Percentiles rank a stretch among this genome's conserved stretches.
These are phyloP conservation scores for Solanum stenotomum DNA, from an alignment of 257 asterid species.

Conservation along the genomic window DNA sequence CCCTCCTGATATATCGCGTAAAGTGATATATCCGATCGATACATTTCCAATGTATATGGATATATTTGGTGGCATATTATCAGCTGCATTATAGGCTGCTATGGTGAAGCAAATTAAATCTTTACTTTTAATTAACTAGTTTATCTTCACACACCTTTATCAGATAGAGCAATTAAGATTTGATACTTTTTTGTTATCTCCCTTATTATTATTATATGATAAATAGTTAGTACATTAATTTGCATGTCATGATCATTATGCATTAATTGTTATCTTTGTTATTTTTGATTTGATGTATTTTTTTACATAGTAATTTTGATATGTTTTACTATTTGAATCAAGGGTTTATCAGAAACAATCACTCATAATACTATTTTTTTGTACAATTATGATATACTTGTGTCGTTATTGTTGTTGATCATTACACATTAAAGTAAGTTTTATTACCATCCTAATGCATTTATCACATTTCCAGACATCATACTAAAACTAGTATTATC, in stretches of 20 bases:
- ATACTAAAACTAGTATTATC: background rate
- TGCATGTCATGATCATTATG: background rate
- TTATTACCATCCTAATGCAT: background rate
- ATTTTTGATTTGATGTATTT: background rate
- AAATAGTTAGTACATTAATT: background rate
- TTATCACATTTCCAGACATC: background rate
- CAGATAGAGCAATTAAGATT: background rate
- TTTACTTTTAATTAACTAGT: background rate
- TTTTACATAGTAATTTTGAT: too few relatives aligned
- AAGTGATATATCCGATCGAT: rapidly evolving
- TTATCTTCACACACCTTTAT: background rate
- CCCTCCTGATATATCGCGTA: rapidly evolving
- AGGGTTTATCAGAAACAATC: too few relatives aligned
- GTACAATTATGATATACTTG: too few relatives aligned
- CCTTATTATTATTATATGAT: background rate
- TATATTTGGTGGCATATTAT: background rate
- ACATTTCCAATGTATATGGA: too few relatives aligned
- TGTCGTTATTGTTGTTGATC: background rate
- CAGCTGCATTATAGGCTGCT: background rate
- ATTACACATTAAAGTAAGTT: background rate
- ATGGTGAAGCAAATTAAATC: background rate
- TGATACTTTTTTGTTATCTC: background rate
- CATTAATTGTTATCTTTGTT: background rate
- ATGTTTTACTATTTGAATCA: background rate
- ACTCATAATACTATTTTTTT: too few relatives aligned